phyloP scores from a whole-genome alignment of 2,329 filamentous ascomycete species.

The Dactylellina cionopaga region DNA sequence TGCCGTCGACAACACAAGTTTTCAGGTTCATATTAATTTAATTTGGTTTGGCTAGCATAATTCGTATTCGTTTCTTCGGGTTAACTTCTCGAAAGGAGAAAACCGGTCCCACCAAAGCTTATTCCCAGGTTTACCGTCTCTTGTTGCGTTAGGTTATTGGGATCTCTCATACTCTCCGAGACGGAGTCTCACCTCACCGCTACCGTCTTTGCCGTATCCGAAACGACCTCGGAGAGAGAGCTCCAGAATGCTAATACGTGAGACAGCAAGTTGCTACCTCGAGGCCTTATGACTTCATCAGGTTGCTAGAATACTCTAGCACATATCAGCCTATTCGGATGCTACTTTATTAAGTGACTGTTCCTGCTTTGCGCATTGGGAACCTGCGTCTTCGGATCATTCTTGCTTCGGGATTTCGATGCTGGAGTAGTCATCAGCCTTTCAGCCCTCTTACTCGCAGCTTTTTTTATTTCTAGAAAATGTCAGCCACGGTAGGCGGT shows the following conservation, averaged over 20 bases:
- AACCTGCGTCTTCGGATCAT: constrained; percentile 39
- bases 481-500: constrained; percentile 25
- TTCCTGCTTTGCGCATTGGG: constrained; percentile 7
- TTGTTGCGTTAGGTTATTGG: constrained; percentile 11
- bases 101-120: constrained; percentile 38
- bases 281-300: constrained; percentile 51
- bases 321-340: too few relatives aligned
- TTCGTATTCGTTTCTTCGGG: background rate
- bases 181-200: constrained; percentile 41
- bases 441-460: too few relatives aligned
- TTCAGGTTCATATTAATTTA: background rate
- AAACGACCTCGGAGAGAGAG: constrained; percentile 32
- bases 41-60: too few relatives aligned
- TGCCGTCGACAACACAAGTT: constrained; percentile 14
- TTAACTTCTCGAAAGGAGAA: constrained; percentile 20
- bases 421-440: constrained; percentile 39
- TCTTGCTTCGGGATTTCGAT: constrained; percentile 35
- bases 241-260: constrained; percentile 45
- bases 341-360: too few relatives aligned
- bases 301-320: too few relatives aligned
- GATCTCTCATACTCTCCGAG: constrained; percentile 47
- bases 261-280: constrained; percentile 21
- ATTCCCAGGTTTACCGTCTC: constrained; percentile 6
- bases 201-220: constrained; percentile 24
- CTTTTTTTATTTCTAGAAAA: constrained; percentile 24